Percentiles rank a stretch among this genome's conserved stretches.
Conservation (phyloP, 306 rosid genomes). For the Sicyos edulis region DNA sequence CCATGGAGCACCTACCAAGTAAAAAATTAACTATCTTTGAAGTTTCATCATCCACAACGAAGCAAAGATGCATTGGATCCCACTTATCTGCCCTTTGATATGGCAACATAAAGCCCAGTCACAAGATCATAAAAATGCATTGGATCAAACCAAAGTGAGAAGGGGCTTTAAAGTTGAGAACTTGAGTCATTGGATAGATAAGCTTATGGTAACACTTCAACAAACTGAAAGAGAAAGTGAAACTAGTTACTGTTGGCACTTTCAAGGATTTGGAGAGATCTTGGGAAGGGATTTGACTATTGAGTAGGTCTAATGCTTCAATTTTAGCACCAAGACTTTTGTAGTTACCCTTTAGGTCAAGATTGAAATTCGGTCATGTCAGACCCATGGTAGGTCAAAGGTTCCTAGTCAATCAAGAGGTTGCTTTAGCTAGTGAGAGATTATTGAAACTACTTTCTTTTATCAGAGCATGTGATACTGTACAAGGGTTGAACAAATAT, state of each 20-base stretch:
- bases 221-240: neutral
- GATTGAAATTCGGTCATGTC: no score
- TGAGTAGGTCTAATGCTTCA: neutral
- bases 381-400: no score
- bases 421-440: no score
- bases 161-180: neutral
- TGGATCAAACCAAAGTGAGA: neutral
- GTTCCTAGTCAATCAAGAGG: no score
- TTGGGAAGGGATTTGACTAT: neutral
- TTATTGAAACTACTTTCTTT: neutral
- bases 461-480: neutral
- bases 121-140: neutral
- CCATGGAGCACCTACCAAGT: no score
- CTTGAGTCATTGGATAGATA: neutral
- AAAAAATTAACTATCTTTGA: no score
- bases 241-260: neutral
- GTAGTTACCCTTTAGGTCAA: no score
- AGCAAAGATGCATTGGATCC: neutral
- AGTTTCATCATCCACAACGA: no score
- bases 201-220: neutral
- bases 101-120: neutral
- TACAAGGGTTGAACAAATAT: conserved; percentile 1
- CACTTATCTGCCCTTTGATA: neutral
- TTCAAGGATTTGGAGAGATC: neutral
- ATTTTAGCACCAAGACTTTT: no score